These are phyloP conservation scores for Apiotrichum laibachii DNA, from an alignment of 1,284 basidiomycete species.

Conservation along the genomic window DNA sequence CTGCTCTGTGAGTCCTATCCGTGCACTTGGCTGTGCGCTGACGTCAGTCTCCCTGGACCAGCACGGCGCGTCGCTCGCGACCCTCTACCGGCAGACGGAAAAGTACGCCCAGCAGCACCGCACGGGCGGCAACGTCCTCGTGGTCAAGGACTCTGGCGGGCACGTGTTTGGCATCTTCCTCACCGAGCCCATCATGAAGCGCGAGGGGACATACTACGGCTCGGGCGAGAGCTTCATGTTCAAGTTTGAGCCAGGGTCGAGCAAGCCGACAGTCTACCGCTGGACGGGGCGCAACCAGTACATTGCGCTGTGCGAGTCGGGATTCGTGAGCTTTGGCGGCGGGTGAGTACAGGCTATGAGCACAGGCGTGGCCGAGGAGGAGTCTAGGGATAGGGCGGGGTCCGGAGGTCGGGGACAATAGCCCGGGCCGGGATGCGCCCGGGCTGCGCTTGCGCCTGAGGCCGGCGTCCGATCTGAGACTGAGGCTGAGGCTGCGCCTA, in stretches of 20 bases:
- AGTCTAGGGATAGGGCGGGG: too few relatives aligned
- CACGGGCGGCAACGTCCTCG: constrained; percentile 57
- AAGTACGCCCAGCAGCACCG: constrained; percentile 36
- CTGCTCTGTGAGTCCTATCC: constrained; percentile 63
- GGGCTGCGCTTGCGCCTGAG: too few relatives aligned
- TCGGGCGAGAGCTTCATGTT: constrained; percentile 69
- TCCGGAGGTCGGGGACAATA: too few relatives aligned
- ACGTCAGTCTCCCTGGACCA: constrained; percentile 73
- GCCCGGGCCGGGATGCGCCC: too few relatives aligned
- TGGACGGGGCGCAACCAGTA: constrained; percentile 93
- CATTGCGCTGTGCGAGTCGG: constrained; percentile 76
- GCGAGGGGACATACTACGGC: constrained; percentile 70
- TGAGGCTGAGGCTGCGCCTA: too few relatives aligned
- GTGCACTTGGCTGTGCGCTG: neutral
- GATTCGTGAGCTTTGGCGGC: constrained; percentile 82
- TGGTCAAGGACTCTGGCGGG: constrained; percentile 62
- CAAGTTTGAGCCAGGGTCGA: constrained; percentile 52
- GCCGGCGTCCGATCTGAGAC: too few relatives aligned
- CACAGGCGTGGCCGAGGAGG: too few relatives aligned
- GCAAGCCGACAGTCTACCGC: constrained; percentile 62
- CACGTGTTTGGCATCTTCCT: constrained; percentile 75
- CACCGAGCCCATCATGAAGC: constrained; percentile 64
- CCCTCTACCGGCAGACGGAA: constrained; percentile 70
- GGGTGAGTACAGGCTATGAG: constrained; percentile 59
- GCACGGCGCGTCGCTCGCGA: constrained; percentile 87